phyloP scores from a whole-genome alignment of 2,329 filamentous ascomycete genomes.

The Colletotrichum sidae region DNA sequence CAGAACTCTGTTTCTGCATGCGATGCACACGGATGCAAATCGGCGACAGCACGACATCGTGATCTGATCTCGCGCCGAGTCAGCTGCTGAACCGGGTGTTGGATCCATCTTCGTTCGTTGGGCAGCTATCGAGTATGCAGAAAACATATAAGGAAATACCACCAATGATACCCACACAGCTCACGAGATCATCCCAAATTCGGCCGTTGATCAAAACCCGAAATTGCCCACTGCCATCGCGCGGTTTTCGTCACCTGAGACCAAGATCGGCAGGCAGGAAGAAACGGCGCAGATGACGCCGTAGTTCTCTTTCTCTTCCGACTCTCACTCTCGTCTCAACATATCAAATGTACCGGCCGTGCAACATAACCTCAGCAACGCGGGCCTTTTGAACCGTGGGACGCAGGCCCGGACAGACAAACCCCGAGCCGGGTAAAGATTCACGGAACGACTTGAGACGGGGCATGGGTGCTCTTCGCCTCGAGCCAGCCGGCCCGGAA shows the following conservation, averaged over 20 bases:
- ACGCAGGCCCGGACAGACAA: no score
- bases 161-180: slow-evolving; percentile 1
- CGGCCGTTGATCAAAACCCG: slow-evolving; percentile 13
- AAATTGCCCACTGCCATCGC: slow-evolving; percentile 14
- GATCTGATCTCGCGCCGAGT: slow-evolving; percentile 31
- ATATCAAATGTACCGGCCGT: background rate
- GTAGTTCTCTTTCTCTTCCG: no score
- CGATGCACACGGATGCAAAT: slow-evolving; percentile 19
- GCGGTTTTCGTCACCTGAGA: background rate
- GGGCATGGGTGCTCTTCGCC: slow-evolving; percentile 2
- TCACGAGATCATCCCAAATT: slow-evolving; percentile 15
- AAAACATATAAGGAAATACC: no score
- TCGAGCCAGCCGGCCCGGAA: background rate
- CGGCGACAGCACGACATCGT: slow-evolving; percentile 34
- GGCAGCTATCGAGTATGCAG: background rate
- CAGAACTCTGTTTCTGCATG: slow-evolving; percentile 24
- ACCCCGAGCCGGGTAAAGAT: background rate
- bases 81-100: slow-evolving; percentile 6
- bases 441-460: slow-evolving; percentile 25
- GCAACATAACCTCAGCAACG: no score
- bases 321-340: slow-evolving; percentile 14
- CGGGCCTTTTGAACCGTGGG: no score
- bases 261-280: slow-evolving; percentile 17
- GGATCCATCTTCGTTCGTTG: slow-evolving; percentile 4
- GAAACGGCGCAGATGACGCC: background rate